phyloP scores from a whole-genome alignment of 176 grass and related monocot genomes.

The Themeda triandra region DNA sequence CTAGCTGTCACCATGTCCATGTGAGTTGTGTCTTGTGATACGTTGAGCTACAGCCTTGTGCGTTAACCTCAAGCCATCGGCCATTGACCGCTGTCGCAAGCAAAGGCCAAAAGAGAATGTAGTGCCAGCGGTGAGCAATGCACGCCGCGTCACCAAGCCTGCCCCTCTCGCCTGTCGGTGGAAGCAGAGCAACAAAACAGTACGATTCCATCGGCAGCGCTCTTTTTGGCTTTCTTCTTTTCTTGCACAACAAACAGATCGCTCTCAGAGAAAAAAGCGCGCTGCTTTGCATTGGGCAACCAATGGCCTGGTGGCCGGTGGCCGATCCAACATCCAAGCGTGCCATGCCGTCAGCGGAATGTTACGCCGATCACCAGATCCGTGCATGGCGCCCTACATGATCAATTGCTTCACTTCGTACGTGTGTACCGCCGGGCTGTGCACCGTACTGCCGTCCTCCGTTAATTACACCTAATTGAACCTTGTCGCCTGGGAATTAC shows the following conservation, averaged over 20 bases:
- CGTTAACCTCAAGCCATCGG: not conserved
- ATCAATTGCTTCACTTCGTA: not conserved
- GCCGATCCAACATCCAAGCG: not conserved
- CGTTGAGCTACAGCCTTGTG: not conserved
- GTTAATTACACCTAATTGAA: not conserved
- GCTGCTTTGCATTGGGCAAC: not conserved
- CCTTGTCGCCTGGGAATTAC: not conserved
- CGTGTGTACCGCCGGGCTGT: not conserved
- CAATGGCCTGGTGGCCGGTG: not conserved
- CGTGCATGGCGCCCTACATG: not conserved
- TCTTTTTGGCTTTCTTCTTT: slow-evolving; percentile 2
- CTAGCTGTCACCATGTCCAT: not conserved
- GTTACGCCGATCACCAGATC: not conserved
- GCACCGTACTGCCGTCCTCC: not conserved
- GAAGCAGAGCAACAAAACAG: not conserved
- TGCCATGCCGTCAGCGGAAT: not conserved
- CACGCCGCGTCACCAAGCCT: not conserved
- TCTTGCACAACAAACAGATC: not conserved
- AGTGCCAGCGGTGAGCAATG: not conserved
- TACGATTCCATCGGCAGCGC: not conserved
- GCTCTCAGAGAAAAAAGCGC: not conserved
- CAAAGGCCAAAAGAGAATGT: not conserved
- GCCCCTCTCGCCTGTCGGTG: not conserved
- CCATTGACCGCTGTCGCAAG: not conserved
- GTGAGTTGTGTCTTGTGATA: not conserved